These are phyloP conservation scores for Penstemon barbatus DNA, from an alignment of 257 asterid species.

Conservation along the genomic window DNA sequence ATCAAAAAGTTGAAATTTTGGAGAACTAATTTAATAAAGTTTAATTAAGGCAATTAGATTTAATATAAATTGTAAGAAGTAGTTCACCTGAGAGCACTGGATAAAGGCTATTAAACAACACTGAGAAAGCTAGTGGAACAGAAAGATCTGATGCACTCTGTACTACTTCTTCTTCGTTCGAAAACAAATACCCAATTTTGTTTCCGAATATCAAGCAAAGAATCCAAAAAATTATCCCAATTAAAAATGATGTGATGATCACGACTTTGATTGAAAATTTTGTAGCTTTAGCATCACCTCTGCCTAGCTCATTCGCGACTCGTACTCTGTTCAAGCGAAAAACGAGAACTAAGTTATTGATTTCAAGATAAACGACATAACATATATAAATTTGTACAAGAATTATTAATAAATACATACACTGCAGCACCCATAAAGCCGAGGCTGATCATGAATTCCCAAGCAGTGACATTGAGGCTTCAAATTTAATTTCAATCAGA, in stretches of 20 bases:
- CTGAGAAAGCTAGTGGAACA: constrained; percentile 38
- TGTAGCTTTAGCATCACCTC: constrained; percentile 47
- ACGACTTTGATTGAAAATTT: constrained; percentile 45
- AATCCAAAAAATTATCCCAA: constrained; percentile 38
- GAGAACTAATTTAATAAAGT: background rate
- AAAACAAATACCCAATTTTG: constrained; percentile 40
- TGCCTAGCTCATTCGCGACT: constrained; percentile 49
- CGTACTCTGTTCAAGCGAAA: constrained; percentile 33
- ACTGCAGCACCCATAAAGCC: constrained; percentile 70
- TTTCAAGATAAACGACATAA: background rate
- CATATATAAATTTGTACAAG: background rate
- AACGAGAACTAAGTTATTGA: background rate
- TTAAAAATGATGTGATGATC: constrained; percentile 31
- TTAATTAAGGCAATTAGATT: too few relatives aligned
- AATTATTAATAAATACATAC: constrained; percentile 26
- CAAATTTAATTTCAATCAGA: constrained; percentile 6
- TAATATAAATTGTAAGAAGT: background rate
- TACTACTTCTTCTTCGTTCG: constrained; percentile 34
- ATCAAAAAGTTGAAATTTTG: too few relatives aligned
- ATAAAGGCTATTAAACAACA: constrained; percentile 47
- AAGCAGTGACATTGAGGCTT: constrained; percentile 58
- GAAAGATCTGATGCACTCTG: constrained; percentile 18
- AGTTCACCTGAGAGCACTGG: constrained; percentile 40
- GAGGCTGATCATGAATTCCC: constrained; percentile 65
- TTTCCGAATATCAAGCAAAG: constrained; percentile 39